Evolutionary conservation across 1,284 basidiomycete genomes (phyloP).

Genomic region (Marasmius fiardii): DNA sequence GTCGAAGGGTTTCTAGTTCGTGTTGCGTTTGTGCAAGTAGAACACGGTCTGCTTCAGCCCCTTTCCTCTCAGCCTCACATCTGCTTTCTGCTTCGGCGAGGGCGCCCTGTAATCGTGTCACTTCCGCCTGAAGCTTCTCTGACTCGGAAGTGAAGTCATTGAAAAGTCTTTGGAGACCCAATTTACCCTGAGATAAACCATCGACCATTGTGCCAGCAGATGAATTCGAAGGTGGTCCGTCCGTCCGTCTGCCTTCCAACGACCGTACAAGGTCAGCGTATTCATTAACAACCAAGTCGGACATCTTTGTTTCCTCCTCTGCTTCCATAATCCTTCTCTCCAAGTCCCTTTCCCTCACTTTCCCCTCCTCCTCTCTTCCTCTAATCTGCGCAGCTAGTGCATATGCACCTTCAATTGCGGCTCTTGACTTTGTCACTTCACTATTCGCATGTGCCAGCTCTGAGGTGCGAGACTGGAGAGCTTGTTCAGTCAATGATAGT

Average conservation of each 20-base stretch:
- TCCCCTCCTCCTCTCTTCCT: slow-evolving; percentile 48
- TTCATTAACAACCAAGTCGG: slow-evolving; percentile 61
- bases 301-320: slow-evolving; percentile 58
- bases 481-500: slow-evolving; percentile 52
- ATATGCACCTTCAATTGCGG: slow-evolving; percentile 48
- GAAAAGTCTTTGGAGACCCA: slow-evolving; percentile 45
- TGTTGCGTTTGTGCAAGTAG: slow-evolving; percentile 45
- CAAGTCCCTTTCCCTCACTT: slow-evolving; percentile 43
- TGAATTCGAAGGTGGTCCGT: slow-evolving; percentile 7
- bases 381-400: slow-evolving; percentile 47
- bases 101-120: slow-evolving; percentile 42
- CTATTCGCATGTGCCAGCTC: slow-evolving; percentile 41
- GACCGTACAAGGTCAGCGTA: slow-evolving; percentile 68
- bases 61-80: slow-evolving; percentile 44
- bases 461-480: slow-evolving; percentile 45
- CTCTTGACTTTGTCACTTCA: slow-evolving; percentile 39
- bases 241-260: slow-evolving; percentile 41
- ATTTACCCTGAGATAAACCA: slow-evolving; percentile 45
- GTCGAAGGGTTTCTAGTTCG: slow-evolving; percentile 56
- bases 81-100: slow-evolving; percentile 39
- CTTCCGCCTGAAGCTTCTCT: slow-evolving; percentile 42
- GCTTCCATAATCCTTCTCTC: slow-evolving; percentile 37
- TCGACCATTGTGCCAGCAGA: slow-evolving; percentile 29
- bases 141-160: slow-evolving; percentile 47
- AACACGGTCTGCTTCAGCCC: slow-evolving; percentile 37